Conservation (phyloP, 225 moss, liverwort and hornwort species). For the Antitrichia curtipendula region DNA sequence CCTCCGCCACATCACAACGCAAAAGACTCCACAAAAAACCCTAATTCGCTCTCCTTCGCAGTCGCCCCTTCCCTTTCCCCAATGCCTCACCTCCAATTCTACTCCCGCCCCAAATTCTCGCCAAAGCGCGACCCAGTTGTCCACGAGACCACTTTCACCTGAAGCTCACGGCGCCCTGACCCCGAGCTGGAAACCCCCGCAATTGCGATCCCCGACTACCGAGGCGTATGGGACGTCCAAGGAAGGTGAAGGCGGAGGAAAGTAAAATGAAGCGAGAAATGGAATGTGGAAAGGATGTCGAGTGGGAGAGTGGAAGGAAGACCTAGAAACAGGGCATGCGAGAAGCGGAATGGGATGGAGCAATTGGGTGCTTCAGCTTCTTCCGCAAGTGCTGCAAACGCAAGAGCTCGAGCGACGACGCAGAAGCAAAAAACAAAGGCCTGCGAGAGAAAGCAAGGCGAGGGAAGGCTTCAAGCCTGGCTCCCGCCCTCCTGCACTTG, state of each 20-base stretch:
- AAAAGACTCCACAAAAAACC: neutral
- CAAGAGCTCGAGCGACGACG: neutral
- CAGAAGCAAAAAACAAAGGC: neutral
- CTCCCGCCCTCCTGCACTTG: neutral
- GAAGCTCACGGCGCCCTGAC: neutral
- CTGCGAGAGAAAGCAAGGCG: neutral
- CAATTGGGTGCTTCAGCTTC: neutral
- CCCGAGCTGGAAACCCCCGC: neutral
- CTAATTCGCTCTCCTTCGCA: neutral
- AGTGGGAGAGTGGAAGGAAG: neutral
- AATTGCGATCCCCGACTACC: neutral
- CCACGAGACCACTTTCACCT: neutral
- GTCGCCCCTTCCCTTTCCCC: neutral
- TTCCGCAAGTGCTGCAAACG: too few relatives aligned
- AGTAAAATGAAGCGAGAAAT: neutral
- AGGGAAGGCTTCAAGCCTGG: neutral
- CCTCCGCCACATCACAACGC: neutral
- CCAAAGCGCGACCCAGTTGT: neutral
- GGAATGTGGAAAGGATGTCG: neutral
- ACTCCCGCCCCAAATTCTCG: neutral
- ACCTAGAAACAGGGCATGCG: neutral
- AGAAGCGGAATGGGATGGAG: neutral
- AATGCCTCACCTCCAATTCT: neutral
- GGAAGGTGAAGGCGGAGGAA: neutral
- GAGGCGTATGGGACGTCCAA: neutral